Percentiles rank a stretch among this genome's conserved stretches.
phyloP scores from a whole-genome alignment of 768 basidiomycete genomes.

The Amyloporia xantha region DNA sequence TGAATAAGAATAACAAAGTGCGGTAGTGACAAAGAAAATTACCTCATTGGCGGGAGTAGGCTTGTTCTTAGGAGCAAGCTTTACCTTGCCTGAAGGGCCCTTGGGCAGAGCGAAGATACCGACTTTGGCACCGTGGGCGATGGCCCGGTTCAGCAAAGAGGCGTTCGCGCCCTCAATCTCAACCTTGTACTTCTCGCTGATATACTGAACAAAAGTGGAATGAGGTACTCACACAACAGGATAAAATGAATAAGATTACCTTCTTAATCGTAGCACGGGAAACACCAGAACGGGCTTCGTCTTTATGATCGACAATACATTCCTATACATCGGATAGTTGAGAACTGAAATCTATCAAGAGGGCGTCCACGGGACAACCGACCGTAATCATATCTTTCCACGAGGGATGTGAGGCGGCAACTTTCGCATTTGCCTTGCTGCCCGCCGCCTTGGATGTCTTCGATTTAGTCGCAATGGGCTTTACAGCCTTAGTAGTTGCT shows the following conservation, averaged over 20 bases:
- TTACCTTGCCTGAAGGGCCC: slow-evolving; percentile 68
- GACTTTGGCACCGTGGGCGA: slow-evolving; percentile 43
- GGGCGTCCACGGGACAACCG: neutral
- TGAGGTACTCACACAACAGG: neutral
- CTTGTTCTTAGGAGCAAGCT: slow-evolving; percentile 56
- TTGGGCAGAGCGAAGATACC: slow-evolving; percentile 54
- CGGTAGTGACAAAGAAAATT: slow-evolving; percentile 2
- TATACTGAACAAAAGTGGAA: slow-evolving; percentile 33
- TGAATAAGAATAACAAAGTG: slow-evolving; percentile 11
- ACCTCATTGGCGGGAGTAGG: slow-evolving; percentile 53
- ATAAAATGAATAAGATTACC: slow-evolving; percentile 13
- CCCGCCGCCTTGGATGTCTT: slow-evolving; percentile 9
- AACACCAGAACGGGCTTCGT: slow-evolving; percentile 64
- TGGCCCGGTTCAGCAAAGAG: slow-evolving; percentile 47
- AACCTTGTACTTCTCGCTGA: slow-evolving; percentile 49
- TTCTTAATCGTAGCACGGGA: slow-evolving; percentile 73
- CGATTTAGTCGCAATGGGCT: slow-evolving; percentile 9
- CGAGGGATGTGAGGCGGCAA: slow-evolving; percentile 23
- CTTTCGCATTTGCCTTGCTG: slow-evolving; percentile 16
- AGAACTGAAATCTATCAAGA: neutral
- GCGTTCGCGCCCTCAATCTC: slow-evolving; percentile 34
- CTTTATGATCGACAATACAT: slow-evolving; percentile 59
- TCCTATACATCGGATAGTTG: slow-evolving; percentile 59
- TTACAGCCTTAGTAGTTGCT: slow-evolving; percentile 11
- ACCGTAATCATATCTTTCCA: slow-evolving; percentile 36